Conservation (phyloP, 768 basidiomycete genomes). For the Mycena vulgaris region DNA sequence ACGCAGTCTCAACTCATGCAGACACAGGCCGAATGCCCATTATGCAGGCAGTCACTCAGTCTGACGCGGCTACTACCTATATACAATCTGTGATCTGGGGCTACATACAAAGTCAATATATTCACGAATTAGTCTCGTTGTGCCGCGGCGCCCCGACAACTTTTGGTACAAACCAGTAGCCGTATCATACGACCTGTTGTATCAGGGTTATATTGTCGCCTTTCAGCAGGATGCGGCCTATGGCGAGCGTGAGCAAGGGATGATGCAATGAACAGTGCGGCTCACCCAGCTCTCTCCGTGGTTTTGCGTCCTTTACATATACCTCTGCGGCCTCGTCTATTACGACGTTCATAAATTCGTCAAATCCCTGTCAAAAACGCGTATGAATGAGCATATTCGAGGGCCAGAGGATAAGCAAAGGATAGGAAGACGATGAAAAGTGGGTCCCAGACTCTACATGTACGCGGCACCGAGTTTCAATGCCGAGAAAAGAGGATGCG, state of each 20-base stretch:
- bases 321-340: conserved; percentile 95
- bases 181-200: conserved; percentile 69
- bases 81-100: conserved; percentile 78
- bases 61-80: conserved; percentile 82
- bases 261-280: conserved; percentile 22
- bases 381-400: conserved; percentile 41
- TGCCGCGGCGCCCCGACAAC: conserved; percentile 14
- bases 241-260: neutral
- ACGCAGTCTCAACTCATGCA: conserved; percentile 5
- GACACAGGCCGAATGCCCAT: conserved; percentile 84
- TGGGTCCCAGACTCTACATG: conserved; percentile 17
- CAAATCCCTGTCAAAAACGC: conserved; percentile 83
- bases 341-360: conserved; percentile 99
- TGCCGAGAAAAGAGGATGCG: conserved; percentile 11
- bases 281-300: conserved; percentile 87
- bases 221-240: conserved; percentile 96
- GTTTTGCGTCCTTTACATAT: conserved; percentile 91
- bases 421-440: conserved; percentile 8
- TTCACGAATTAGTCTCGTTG: conserved; percentile 26
- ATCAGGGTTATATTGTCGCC: conserved; percentile 99
- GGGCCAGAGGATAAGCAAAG: conserved; percentile 29
- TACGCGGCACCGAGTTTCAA: conserved; percentile 32
- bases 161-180: conserved; percentile 15
- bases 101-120: conserved; percentile 35
- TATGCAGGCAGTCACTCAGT: conserved; percentile 85